Percentiles rank a stretch among this genome's conserved stretches.
Conservation (phyloP, 2,329 filamentous ascomycete genomes). For the Pseudocercospora musae region DNA sequence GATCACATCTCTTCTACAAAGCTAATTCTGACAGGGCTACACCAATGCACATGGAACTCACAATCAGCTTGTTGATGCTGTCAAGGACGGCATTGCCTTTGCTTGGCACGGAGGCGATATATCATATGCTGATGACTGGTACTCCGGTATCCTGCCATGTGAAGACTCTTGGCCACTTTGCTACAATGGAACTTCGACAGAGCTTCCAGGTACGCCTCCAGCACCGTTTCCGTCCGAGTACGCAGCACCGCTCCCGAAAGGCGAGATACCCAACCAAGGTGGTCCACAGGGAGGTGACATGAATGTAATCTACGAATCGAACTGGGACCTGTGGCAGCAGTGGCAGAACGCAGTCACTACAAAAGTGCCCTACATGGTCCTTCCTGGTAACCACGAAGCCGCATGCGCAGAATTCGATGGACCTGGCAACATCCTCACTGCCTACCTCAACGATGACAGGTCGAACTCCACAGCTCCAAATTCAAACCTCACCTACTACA, state of each 20-base stretch:
- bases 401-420: slow-evolving; percentile 51
- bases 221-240: slow-evolving; percentile 41
- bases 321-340: slow-evolving; percentile 54
- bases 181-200: slow-evolving; percentile 49
- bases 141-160: slow-evolving; percentile 50
- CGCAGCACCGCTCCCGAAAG: slow-evolving; percentile 44
- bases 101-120: slow-evolving; percentile 55
- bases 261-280: slow-evolving; percentile 47
- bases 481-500: slow-evolving; percentile 48
- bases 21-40: slow-evolving; percentile 39
- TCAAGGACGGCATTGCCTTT: slow-evolving; percentile 48
- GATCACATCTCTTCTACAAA: neutral
- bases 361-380: slow-evolving; percentile 50
- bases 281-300: slow-evolving; percentile 49
- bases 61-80: slow-evolving; percentile 42
- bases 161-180: slow-evolving; percentile 48
- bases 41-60: slow-evolving; percentile 51
- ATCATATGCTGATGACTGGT: slow-evolving; percentile 53
- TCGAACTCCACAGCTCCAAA: slow-evolving; percentile 42
- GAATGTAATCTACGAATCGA: slow-evolving; percentile 50
- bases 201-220: slow-evolving; percentile 40
- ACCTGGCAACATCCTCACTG: slow-evolving; percentile 43
- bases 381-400: slow-evolving; percentile 52
- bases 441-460: slow-evolving; percentile 46
- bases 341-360: slow-evolving; percentile 45